phyloP scores from a whole-genome alignment of 2,329 filamentous ascomycete species.

The Fusarium solani-melongenae region DNA sequence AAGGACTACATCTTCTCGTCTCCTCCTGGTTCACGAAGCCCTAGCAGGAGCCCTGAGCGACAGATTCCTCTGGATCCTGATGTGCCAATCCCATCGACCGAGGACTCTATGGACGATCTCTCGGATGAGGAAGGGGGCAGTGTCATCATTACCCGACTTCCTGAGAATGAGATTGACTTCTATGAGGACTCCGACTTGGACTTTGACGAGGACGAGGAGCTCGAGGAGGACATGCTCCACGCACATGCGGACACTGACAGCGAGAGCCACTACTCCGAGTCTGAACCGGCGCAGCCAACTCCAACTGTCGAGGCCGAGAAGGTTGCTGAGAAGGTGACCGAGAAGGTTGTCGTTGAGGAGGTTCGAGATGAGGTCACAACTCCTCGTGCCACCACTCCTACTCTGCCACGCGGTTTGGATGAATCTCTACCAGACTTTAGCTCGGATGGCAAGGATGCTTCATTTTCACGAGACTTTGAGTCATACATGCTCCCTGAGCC shows the following conservation, averaged over 20 bases:
- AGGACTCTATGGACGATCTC: conserved; percentile 69
- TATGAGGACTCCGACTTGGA: conserved; percentile 59
- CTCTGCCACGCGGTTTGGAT: conserved; percentile 32
- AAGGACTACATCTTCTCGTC: conserved; percentile 74
- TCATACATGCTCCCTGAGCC: conserved; percentile 60
- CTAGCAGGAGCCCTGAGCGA: conserved; percentile 60
- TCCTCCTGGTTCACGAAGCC: conserved; percentile 62
- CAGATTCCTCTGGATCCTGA: conserved; percentile 81
- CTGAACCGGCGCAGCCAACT: conserved; percentile 37
- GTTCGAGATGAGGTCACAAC: conserved; percentile 61
- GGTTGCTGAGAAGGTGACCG: not conserved
- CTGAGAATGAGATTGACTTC: conserved; percentile 72
- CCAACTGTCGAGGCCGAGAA: conserved; percentile 15
- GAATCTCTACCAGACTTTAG: conserved; percentile 53
- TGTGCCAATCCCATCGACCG: conserved; percentile 87
- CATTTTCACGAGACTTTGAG: conserved; percentile 58
- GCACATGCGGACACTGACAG: conserved; percentile 57
- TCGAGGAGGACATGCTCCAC: conserved; percentile 71
- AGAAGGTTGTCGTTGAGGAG: conserved; percentile 25
- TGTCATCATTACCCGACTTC: conserved; percentile 75
- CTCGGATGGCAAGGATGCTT: conserved; percentile 47
- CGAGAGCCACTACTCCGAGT: conserved; percentile 51
- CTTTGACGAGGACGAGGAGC: conserved; percentile 73
- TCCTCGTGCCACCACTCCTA: conserved; percentile 56
- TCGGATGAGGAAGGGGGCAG: conserved; percentile 65